Conservation (phyloP, 805 yeast genomes). For the Sugiyamaella smithiae region DNA sequence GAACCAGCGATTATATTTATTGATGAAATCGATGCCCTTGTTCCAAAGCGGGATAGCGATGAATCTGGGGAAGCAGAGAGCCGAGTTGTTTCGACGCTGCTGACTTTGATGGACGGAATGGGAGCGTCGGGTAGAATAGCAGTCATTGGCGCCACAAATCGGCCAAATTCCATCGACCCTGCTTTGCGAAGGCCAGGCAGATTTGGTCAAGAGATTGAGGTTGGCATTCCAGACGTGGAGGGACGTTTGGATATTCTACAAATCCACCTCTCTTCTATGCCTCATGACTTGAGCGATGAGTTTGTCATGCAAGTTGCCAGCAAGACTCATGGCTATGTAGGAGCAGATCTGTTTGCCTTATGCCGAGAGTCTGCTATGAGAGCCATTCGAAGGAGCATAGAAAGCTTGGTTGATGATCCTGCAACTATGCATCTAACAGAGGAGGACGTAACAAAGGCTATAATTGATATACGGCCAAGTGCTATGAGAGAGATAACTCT, state of each 20-base stretch:
- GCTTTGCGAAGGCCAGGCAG: constrained; percentile 86
- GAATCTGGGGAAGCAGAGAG: constrained; percentile 89
- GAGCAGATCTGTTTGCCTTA: constrained; percentile 88
- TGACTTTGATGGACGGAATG: constrained; percentile 98
- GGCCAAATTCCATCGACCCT: constrained; percentile 82
- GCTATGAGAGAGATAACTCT: constrained; percentile 95
- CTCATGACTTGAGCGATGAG: constrained; percentile 50
- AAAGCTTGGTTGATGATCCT: constrained; percentile 7
- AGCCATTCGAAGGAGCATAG: constrained; percentile 64
- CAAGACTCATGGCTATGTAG: constrained; percentile 95
- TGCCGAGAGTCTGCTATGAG: constrained; percentile 86
- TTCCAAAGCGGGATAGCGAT: constrained; percentile 78
- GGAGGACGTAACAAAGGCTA: constrained; percentile 65
- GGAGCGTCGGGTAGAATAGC: constrained; percentile 86
- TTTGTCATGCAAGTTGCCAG: constrained; percentile 64
- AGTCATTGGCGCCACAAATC: constrained; percentile 93
- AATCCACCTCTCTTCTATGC: constrained; percentile 59
- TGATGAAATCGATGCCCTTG: constrained; percentile 92
- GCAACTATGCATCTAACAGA: constrained; percentile 46
- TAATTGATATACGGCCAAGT: constrained; percentile 83
- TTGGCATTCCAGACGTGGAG: constrained; percentile 86
- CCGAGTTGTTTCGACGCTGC: constrained; percentile 82
- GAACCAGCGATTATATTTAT: constrained; percentile 87
- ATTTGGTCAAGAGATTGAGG: constrained; percentile 84
- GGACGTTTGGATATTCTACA: constrained; percentile 71